A percentile compares a stretch with the other conserved stretches of the same genome.
Evolutionary conservation across 768 basidiomycete species (phyloP).

Genomic region (Mycena maculata): DNA sequence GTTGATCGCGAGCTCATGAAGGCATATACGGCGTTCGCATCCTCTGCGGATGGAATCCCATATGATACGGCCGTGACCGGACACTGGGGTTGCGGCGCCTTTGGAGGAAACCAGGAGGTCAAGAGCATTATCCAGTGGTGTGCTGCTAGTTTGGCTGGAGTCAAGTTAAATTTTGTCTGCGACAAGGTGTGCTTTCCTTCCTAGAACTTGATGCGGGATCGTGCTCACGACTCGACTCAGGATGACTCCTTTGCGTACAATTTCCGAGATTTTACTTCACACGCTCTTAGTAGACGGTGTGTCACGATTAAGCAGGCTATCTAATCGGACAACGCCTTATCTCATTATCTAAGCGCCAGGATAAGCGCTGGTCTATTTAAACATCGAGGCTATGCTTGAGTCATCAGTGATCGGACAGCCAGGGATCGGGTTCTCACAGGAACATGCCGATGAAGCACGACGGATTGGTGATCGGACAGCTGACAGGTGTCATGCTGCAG

Average conservation of each 20-base stretch:
- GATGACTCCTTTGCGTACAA: slow-evolving; percentile 7
- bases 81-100: slow-evolving; percentile 36
- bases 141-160: slow-evolving; percentile 30
- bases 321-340: too few species aligned
- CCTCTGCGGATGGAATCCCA: not conserved
- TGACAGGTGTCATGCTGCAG: too few species aligned
- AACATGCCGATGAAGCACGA: too few species aligned
- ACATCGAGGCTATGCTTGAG: too few species aligned
- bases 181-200: slow-evolving; percentile 10
- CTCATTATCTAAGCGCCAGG: too few species aligned
- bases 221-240: not conserved
- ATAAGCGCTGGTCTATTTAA: too few species aligned
- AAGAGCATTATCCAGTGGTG: slow-evolving; percentile 32
- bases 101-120: slow-evolving; percentile 31
- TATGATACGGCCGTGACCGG: slow-evolving; percentile 30
- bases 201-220: too few species aligned
- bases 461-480: too few species aligned
- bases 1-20: slow-evolving; percentile 30
- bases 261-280: slow-evolving; percentile 7
- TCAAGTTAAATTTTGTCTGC: slow-evolving; percentile 24
- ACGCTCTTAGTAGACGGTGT: not conserved
- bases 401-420: too few species aligned
- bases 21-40: slow-evolving; percentile 28
- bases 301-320: too few species aligned
- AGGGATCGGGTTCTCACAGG: too few species aligned